Evolutionary conservation across 768 basidiomycete genomes (phyloP).

Genomic region (Leccinellum luteum): DNA sequence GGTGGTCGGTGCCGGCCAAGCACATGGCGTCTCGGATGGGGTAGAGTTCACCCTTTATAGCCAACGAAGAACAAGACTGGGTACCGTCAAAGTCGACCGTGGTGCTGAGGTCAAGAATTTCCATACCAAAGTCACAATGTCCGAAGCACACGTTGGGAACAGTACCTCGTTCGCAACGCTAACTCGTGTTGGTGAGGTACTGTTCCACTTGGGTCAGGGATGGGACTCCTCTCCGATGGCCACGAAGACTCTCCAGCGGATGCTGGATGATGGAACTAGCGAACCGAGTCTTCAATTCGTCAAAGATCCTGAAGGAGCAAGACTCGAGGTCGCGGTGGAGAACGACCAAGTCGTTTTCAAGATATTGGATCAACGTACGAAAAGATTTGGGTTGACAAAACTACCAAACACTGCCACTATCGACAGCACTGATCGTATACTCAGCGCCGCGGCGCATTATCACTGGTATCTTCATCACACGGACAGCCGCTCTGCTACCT

Average conservation of each 20-base stretch:
- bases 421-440: not conserved
- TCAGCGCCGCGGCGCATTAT: slow-evolving; percentile 18
- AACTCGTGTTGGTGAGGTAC: not conserved
- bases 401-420: not conserved
- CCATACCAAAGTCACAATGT: not conserved
- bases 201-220: not conserved
- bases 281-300: not conserved
- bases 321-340: not conserved
- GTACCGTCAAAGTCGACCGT: not conserved
- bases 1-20: slow-evolving; percentile 22
- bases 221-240: not conserved
- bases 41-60: slow-evolving; percentile 21
- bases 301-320: not conserved
- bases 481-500: not conserved
- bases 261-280: not conserved
- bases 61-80: not conserved
- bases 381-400: not conserved
- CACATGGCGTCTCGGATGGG: slow-evolving; percentile 22
- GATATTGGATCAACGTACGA: slow-evolving; percentile 1
- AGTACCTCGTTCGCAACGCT: slow-evolving; percentile 1
- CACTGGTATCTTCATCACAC: slow-evolving; percentile 21
- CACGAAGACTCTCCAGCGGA: not conserved
- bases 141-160: not conserved
- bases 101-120: slow-evolving; percentile 7
- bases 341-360: not conserved